These are phyloP conservation scores for Colletotrichum eremochloae DNA, from an alignment of 2,329 filamentous ascomycete species.

Conservation along the genomic window DNA sequence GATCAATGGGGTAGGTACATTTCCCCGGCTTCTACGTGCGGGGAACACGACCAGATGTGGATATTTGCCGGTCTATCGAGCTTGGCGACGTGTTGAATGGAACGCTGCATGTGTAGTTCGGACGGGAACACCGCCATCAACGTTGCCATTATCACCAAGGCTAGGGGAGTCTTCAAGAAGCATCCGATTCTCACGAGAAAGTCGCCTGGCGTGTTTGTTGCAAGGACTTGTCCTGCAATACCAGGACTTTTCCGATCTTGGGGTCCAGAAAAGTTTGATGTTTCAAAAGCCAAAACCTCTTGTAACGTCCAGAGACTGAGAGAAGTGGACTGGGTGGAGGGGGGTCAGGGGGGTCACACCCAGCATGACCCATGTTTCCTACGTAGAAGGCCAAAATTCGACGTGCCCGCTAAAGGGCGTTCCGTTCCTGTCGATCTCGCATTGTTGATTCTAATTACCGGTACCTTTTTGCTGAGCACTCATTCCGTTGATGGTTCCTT, in stretches of 20 bases:
- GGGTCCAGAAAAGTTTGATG: slow-evolving; percentile 25
- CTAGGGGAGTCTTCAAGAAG: not conserved
- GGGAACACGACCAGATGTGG: not conserved
- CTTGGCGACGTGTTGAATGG: not conserved
- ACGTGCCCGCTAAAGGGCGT: not conserved
- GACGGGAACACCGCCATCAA: not conserved
- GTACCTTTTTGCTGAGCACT: not conserved
- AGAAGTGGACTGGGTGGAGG: not conserved
- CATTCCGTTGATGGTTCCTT: not conserved
- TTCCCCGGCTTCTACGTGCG: slow-evolving; percentile 8
- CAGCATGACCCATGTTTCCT: not conserved
- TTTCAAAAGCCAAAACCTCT: slow-evolving; percentile 23
- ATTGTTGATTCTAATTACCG: not conserved
- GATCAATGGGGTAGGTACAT: not conserved
- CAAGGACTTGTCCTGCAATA: slow-evolving; percentile 3
- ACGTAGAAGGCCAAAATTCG: not conserved
- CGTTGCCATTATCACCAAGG: not conserved
- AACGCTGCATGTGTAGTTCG: not conserved
- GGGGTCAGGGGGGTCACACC: not conserved
- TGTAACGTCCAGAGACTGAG: not conserved
- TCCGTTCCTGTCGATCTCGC: not conserved
- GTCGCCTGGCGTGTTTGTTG: not conserved
- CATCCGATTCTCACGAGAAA: no score
- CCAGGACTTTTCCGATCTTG: not conserved
- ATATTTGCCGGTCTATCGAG: not conserved